A percentile compares a stretch with the other conserved stretches of the same genome.
Conservation (phyloP, 805 yeast genomes). For the Scheffersomyces coipomensis region DNA sequence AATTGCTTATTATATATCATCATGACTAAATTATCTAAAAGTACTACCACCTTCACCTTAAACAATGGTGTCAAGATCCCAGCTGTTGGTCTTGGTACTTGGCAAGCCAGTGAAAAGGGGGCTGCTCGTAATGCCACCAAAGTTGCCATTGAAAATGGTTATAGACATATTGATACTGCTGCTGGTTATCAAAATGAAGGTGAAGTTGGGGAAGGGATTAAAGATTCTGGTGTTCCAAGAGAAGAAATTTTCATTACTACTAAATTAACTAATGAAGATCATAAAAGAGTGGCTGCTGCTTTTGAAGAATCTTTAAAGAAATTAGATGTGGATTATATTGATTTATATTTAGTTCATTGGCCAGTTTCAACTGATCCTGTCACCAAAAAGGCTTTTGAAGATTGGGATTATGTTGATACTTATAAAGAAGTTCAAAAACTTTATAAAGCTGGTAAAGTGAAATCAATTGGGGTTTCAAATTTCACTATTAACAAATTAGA, state of each 20-base stretch:
- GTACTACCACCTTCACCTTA: conserved; percentile 28
- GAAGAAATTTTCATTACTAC: conserved; percentile 69
- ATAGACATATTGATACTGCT: conserved; percentile 79
- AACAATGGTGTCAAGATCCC: conserved; percentile 69
- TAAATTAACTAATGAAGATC: conserved; percentile 60
- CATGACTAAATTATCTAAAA: conserved; percentile 4
- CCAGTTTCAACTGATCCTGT: conserved; percentile 52
- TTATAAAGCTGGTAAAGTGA: conserved; percentile 45
- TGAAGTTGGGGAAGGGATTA: conserved; percentile 55
- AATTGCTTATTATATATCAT: no score
- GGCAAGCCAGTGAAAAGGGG: conserved; percentile 52
- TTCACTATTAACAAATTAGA: conserved; percentile 47
- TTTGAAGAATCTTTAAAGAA: conserved; percentile 58
- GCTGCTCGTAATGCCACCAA: conserved; percentile 58
- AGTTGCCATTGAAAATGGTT: conserved; percentile 63
- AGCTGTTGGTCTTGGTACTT: conserved; percentile 72
- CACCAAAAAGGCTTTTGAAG: conserved; percentile 13
- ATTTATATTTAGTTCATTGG: conserved; percentile 81
- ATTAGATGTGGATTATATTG: conserved; percentile 73
- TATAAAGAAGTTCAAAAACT: conserved; percentile 47
- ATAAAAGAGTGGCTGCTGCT: conserved; percentile 51
- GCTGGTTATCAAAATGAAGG: conserved; percentile 66
- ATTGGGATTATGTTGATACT: conserved; percentile 31
- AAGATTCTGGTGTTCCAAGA: conserved; percentile 61
- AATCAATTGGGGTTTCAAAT: conserved; percentile 78